Base-by-base conservation (phyloP, 1,139 yeast genomes). In the Diutina mesorugosa region DNA sequence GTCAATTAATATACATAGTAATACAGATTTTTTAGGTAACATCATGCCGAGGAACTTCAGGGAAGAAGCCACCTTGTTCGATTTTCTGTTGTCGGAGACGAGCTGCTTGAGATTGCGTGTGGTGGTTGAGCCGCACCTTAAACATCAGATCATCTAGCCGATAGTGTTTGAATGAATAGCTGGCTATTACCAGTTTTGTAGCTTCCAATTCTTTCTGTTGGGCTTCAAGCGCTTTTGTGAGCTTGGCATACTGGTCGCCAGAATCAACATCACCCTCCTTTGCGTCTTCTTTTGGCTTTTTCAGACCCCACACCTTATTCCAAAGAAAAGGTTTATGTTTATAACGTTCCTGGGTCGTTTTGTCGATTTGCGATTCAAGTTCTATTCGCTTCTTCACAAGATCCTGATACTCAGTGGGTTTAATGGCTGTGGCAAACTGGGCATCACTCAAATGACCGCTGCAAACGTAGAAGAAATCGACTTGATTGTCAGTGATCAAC, bases 391-490 rank as follows among this genome's bases (percentile, higher is more conserved):
- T 67, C n/a, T 64, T 65, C 32, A 73, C 64, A 6, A 83, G 75
- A 4, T 70, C 72, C 6, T 69, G 65, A 60, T 81, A 84, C 9
- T 74, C 82, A 1, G 74, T 71, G 10, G 77, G 77, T 47, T 73
- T 70, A 1, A 77, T 63, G 0, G 87, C 82, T 1, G 69, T 67
- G 3, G 87, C 90, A 68, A 87, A 87, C n/a, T 77, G 73, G 1
- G 74, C 67, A 63, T 87, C 95, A 18, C 67, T 68, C 54, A 87
- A 67, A 68, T 87, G 95, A n/a, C 73, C 62, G 30, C 76, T 79
- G 66, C 95, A 88, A 1, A 81, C 74, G 65, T 85, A 87, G 66
- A 88, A 84, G 73, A 83, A 86, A 51, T 62, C 64, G 61, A 66
- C 87, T 93, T 76, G 68, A 58, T 71, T 72, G 2, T 69, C 69